Base-by-base conservation (phyloP, 768 basidiomycete species). In the Macrolepiota fuliginosa region DNA sequence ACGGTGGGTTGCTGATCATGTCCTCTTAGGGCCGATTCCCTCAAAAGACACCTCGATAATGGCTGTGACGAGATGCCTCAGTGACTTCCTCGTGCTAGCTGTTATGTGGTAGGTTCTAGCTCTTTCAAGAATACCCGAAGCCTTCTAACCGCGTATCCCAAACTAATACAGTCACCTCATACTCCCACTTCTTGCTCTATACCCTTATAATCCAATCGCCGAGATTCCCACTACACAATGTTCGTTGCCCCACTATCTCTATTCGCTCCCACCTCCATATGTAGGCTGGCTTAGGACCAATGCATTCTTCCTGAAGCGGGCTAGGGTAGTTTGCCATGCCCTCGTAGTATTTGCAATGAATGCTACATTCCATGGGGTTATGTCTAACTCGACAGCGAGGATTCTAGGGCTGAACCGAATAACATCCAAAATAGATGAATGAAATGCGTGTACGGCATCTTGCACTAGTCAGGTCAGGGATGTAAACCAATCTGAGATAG, bases 21-120 rank as follows among this genome's bases (percentile, higher is more conserved):
- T 56, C 52, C 64, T 62, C 59, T 40, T 62, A 80, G 79, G 64
- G 77, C 78, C 53, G 89, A 90, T 75, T 92, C 91, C 62, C 78
- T 92, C 65, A 93, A 92, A 74, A 81, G 91, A 70, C 91, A 93
- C 73, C 67, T 89, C 56, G 90, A 92, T 77, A 90, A 91, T 66
- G 90, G 90, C 54, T 90, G 89, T 76, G 86, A 88, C 71, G 85
- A 86, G 70, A 82, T 81, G 78, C 79, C 81, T 63, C 72, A 70
- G 65, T 71, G 68, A 67, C 60, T 61, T 61, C 58, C 59, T 67
- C 57, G 59, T 39, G 54, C 63, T 61, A 62, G 60, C 61, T 57
- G 57, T 65, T 58, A 39, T 62, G 50, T 63, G 61, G 61, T 56
- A n/a, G 36, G 61, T 62, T 62, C 61, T 62, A 62, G 61, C 61